Conservation (phyloP, 192 early-diverging fungal species). For the Linnemannia exigua region DNA sequence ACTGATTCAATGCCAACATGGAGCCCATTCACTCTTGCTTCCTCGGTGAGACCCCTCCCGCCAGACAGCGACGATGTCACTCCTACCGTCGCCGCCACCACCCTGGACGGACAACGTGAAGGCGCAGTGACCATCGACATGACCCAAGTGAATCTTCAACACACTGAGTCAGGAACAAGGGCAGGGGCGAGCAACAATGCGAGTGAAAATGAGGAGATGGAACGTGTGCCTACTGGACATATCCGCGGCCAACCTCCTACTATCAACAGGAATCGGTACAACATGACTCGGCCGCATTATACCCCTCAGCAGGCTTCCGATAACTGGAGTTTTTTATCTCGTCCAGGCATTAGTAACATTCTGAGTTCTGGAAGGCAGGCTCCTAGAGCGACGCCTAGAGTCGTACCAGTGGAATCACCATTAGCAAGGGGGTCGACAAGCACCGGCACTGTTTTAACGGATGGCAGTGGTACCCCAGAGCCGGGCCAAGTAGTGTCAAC, state of each 20-base stretch:
- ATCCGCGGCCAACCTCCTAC: slow-evolving; percentile 41
- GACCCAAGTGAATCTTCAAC: not conserved
- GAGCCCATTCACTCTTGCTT: not conserved
- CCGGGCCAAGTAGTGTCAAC: not conserved
- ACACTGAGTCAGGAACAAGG: not conserved
- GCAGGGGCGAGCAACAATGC: not conserved
- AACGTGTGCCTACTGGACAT: slow-evolving; percentile 33
- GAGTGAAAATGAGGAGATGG: slow-evolving; percentile 5
- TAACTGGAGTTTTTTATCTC: not conserved
- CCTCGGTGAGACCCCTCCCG: not conserved
- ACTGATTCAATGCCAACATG: not conserved
- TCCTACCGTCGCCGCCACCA: not conserved
- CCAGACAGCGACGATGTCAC: not conserved
- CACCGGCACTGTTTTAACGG: not conserved
- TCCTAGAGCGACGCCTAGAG: not conserved
- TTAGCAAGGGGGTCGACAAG: not conserved
- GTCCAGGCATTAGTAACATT: not conserved
- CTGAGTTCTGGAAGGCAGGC: not conserved
- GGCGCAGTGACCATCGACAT: not conserved
- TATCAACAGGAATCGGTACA: slow-evolving; percentile 17
- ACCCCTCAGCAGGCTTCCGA: not conserved
- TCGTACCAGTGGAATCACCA: not conserved
- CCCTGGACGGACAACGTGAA: not conserved
- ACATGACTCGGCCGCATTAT: not conserved
- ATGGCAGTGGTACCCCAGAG: not conserved